A percentile compares a stretch with the other conserved stretches of the same genome.
Evolutionary conservation across 371 early-diverging fungal species (phyloP).

Genomic region (Lichtheimia hyalospora): DNA sequence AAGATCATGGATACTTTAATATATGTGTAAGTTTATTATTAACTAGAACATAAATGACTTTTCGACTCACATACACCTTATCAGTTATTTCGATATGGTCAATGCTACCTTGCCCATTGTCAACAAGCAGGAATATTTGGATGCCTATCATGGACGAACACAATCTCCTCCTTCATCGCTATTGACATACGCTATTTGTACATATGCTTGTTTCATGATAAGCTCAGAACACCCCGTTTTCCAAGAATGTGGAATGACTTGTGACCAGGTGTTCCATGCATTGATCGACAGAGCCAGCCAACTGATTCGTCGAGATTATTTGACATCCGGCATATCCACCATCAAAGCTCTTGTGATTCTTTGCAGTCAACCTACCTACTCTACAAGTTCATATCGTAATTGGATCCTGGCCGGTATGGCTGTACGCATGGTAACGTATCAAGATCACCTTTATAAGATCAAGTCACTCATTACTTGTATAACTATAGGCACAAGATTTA

Average conservation of each 20-base stretch:
- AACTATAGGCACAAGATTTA: conserved; percentile 40
- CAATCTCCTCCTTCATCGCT: conserved; percentile 32
- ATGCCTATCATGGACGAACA: conserved; percentile 31
- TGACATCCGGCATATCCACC: conserved; percentile 34
- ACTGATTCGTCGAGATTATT: conserved; percentile 30
- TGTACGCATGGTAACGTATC: conserved; percentile 38
- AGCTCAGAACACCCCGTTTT: conserved; percentile 27
- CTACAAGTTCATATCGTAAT: conserved; percentile 31
- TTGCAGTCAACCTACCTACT: conserved; percentile 36
- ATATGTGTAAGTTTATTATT: conserved; percentile 12
- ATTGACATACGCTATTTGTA: conserved; percentile 37
- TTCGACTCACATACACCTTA: background rate
- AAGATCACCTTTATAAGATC: background rate
- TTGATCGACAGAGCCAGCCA: conserved; percentile 26
- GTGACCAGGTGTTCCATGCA: conserved; percentile 30
- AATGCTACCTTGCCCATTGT: conserved; percentile 36
- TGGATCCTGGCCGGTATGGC: conserved; percentile 53
- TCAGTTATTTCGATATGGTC: conserved; percentile 29
- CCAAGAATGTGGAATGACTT: conserved; percentile 17
- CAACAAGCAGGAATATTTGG: conserved; percentile 32
- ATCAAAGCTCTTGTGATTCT: conserved; percentile 45
- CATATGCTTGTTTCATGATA: conserved; percentile 33
- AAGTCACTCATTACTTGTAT: no score
- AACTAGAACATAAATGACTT: background rate
- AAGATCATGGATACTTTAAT: conserved; percentile 25